Evolutionary conservation across 2,329 filamentous ascomycete species (phyloP), one percentile per base, ranked within the genome.

Genomic region (Phialocephala subalpina): DNA sequence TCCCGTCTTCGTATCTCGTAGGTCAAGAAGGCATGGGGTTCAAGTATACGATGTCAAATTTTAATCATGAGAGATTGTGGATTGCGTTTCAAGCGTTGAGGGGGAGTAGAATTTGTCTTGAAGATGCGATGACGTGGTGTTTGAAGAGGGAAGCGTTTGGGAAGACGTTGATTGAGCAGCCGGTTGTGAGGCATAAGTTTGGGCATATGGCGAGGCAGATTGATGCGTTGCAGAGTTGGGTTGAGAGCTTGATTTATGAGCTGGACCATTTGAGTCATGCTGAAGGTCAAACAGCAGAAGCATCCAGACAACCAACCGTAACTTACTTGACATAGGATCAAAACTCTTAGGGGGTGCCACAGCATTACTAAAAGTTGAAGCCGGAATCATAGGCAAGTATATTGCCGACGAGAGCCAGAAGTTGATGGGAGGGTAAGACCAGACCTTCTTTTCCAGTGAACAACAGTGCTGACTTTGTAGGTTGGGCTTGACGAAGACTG

Each of bases 131-230:
- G 45, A 75, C 74, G 1, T 84, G 86, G 68, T 83, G 84, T 1
- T 73, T 79, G 38, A 80, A 77, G 25, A 78, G 85, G 9, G 78
- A 86, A 62, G 87, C 87, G 0, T 89, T 89, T 71, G 86, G 86
- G 25, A 82, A 83, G 42, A 82, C 83, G 0, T 78, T 89, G 3
- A 83, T 88, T 59, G 74, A 82, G 12, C 83, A 84, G 69, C 86
- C 88, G 63, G 83, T 86, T 56, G 88, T 89, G 58, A 81, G 83
- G n/a, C 78, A 83, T 40, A 89, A 89, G 72, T 79, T 89, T 25
- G 82, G 83, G n/a, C 84, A 83, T 36, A 80, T 88, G 36, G 86
- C 84, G 0, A 80, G 84, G 11, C 81, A 84, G 65, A 81, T 89
- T 16, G 87, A 89, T 69, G 82, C 83, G 0, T 83, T 86, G 58